Evolutionary conservation across 345 rosid species (phyloP), one percentile per base, ranked within the genome.

Genomic region (Hibiscus syriacus): DNA sequence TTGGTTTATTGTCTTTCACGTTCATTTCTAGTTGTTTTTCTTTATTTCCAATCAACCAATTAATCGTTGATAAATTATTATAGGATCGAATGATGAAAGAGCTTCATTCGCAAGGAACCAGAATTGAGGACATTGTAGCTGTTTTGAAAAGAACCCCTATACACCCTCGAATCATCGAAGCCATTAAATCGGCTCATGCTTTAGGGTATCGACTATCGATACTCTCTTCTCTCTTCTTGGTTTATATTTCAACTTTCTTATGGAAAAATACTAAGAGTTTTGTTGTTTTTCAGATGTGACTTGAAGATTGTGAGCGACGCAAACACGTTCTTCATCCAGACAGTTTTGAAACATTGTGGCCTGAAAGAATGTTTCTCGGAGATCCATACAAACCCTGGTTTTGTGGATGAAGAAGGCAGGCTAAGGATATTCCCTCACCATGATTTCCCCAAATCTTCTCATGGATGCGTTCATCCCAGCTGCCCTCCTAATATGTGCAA

Each of bases 61-160:
- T 50, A 13, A 57, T 38, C 5, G 5, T 17, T 55, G n/a, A 26
- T 12, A 19, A 34, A 63, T 27, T 71, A 4, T 56, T 71, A 7
- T 86, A 92, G 96, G 90, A 86, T 57, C 81, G 77, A 73, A 83
- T 87, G 96, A 89, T 89, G 98, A 81, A 77, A 29, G 95, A 90
- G 70, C 72, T 86, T 38, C 91, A 86, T 72, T 64, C 79, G 3
- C 74, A 78, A 17, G 95, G 94, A 5, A 86, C 71, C 55, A 82
- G 83, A 22, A 70, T 85, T 39, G 57, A 66, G 27, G 88, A 86
- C 70, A 86, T 87, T 67, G 83, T 32, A 0, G 83, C 78, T 22
- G 88, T 80, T 57, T 68, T 92, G 20, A 77, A 72, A 26, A 79
- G 78, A 34, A 46, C 63, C 38, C 93, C 92, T 0, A 74, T 92